Percentiles rank a stretch among this genome's conserved stretches.
These are phyloP conservation scores for Furcasterigmium furcatum DNA, from an alignment of 2,329 filamentous ascomycete genomes.

Conservation along the genomic window DNA sequence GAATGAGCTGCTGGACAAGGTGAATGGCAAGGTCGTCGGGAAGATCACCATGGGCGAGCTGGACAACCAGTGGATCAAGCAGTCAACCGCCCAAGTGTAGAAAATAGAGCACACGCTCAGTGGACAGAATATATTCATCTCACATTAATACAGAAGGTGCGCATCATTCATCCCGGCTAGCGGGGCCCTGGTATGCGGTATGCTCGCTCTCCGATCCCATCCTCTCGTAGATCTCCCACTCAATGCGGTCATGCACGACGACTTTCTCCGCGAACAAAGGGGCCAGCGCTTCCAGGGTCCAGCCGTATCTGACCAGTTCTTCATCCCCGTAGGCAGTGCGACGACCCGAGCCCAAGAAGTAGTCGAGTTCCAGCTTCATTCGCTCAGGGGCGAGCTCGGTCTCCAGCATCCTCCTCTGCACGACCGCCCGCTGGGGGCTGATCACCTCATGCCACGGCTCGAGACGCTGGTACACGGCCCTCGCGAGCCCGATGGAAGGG, in stretches of 20 bases:
- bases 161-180: too few species aligned
- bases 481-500: constrained; percentile 13
- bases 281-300: background rate
- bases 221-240: too few species aligned
- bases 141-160: too few species aligned
- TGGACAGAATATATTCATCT: too few species aligned
- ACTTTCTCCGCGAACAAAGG: background rate
- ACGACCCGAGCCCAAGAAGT: constrained; percentile 11
- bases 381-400: constrained; percentile 10
- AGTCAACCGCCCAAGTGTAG: too few species aligned
- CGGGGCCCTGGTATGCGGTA: too few species aligned
- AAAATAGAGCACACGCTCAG: too few species aligned
- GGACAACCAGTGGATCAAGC: background rate
- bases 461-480: constrained; percentile 8
- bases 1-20: constrained; percentile 5
- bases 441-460: constrained; percentile 11
- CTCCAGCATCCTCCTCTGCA: constrained; percentile 10
- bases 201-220: too few species aligned
- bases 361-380: constrained; percentile 11
- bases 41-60: background rate
- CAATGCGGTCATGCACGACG: too few species aligned
- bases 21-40: background rate
- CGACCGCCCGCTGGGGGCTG: background rate
- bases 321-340: constrained; percentile 12
- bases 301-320: constrained; percentile 5